phyloP scores from a whole-genome alignment of 768 basidiomycete species.

The Dentipellis sp. region DNA sequence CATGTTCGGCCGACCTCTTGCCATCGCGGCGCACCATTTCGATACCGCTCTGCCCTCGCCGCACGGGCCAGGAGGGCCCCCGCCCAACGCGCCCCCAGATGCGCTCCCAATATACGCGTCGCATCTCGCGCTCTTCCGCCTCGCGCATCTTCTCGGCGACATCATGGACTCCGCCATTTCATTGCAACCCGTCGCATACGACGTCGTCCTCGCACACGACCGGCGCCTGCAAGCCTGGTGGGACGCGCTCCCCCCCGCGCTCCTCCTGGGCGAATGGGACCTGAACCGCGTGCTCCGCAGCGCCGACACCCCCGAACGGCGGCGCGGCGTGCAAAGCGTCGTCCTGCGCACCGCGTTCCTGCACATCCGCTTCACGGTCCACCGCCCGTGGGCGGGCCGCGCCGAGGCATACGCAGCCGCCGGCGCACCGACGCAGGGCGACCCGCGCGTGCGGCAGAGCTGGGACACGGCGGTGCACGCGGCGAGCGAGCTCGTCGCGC shows the following conservation, averaged over 20 bases:
- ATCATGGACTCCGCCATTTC: constrained; percentile 76
- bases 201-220: constrained; percentile 58
- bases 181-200: constrained; percentile 56
- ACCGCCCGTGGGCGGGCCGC: constrained; percentile 55
- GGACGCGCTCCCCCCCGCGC: constrained; percentile 57
- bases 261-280: constrained; percentile 63
- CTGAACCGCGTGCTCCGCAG: constrained; percentile 61
- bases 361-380: constrained; percentile 72
- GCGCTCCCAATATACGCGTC: constrained; percentile 21
- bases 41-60: constrained; percentile 65
- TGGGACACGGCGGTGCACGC: constrained; percentile 64
- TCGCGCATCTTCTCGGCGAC: constrained; percentile 65
- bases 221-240: constrained; percentile 60
- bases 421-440: background rate
- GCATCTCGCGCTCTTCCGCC: constrained; percentile 59
- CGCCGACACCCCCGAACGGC: constrained; percentile 36
- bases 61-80: constrained; percentile 48
- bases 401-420: background rate
- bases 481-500: constrained; percentile 28
- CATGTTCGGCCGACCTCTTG: constrained; percentile 66
- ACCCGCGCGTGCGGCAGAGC: constrained; percentile 2
- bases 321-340: constrained; percentile 66
- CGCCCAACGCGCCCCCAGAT: constrained; percentile 44
- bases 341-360: constrained; percentile 63
- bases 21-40: constrained; percentile 68